A percentile compares a stretch with the other conserved stretches of the same genome.
These are phyloP conservation scores for Aspergillus texensis DNA, from an alignment of 2,329 filamentous ascomycete species.

Conservation along the genomic window DNA sequence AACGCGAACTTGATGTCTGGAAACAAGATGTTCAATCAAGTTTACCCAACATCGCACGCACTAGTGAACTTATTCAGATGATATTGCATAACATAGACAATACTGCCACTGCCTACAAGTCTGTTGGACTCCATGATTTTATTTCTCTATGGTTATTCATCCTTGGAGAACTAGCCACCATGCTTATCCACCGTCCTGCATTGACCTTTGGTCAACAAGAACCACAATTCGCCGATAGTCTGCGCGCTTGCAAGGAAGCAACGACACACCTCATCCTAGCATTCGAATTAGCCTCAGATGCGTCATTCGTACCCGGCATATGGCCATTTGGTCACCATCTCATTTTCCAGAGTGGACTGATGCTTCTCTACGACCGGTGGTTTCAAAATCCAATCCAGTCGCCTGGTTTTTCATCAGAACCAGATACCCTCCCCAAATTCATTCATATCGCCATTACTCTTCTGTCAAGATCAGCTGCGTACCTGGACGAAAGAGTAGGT, in stretches of 20 bases:
- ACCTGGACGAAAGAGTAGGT: neutral
- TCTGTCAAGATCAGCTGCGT: neutral
- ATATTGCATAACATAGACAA: too few relatives aligned
- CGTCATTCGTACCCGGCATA: neutral
- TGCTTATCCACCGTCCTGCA: slow-evolving; percentile 5
- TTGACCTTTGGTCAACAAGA: slow-evolving; percentile 1
- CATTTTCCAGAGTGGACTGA: neutral
- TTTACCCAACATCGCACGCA: too few relatives aligned
- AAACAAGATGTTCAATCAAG: neutral
- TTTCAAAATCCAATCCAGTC: neutral
- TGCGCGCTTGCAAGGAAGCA: neutral
- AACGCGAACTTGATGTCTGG: neutral
- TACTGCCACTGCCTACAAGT: too few relatives aligned
- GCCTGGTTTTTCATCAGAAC: too few relatives aligned
- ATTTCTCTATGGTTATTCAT: neutral
- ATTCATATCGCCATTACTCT: neutral
- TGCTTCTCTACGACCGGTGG: neutral
- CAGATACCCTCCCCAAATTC: neutral
- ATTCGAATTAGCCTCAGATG: neutral
- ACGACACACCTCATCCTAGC: neutral
- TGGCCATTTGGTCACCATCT: neutral
- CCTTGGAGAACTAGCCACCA: neutral
- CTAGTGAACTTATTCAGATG: too few relatives aligned
- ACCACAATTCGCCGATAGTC: slow-evolving; percentile 1
- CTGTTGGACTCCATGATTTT: neutral